These are phyloP conservation scores for Raddia distichophylla DNA, from an alignment of 176 grass and related monocot genomes.

Conservation along the genomic window DNA sequence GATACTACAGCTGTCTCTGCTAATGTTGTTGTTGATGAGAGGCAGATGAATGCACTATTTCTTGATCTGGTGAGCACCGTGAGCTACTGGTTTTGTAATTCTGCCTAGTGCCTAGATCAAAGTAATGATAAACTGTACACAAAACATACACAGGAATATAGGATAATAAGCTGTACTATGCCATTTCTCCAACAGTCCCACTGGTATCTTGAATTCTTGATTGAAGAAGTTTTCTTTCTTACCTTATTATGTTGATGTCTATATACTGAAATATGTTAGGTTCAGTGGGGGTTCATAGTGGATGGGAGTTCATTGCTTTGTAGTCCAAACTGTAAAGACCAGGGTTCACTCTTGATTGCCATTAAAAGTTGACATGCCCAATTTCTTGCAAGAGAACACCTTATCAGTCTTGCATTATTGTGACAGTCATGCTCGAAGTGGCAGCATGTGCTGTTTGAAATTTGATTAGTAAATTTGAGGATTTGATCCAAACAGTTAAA, in stretches of 20 bases:
- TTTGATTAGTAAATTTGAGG: neutral
- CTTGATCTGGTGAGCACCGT: constrained; percentile 87
- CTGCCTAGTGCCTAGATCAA: constrained; percentile 3
- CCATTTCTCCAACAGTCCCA: constrained; percentile 6
- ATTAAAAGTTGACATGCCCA: neutral
- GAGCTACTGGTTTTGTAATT: constrained; percentile 38
- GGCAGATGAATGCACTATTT: constrained; percentile 97
- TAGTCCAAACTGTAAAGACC: neutral
- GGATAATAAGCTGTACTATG: neutral
- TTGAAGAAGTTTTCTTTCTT: neutral
- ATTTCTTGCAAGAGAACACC: neutral
- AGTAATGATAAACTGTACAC: neutral
- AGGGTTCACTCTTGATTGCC: neutral
- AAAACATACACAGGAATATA: constrained; percentile 16
- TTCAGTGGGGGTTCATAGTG: neutral
- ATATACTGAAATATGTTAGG: constrained; percentile 3
- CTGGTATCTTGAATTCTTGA: neutral
- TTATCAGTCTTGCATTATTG: constrained; percentile 13
- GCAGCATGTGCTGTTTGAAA: neutral
- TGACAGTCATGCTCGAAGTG: neutral
- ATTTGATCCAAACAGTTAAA: constrained; percentile 17
- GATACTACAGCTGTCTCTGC: constrained; percentile 78
- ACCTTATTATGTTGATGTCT: neutral
- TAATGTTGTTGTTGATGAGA: constrained; percentile 82
- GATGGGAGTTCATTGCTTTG: neutral